Evolutionary conservation across 176 grass and related monocot genomes (phyloP).

Genomic region (Oryza punctata): DNA sequence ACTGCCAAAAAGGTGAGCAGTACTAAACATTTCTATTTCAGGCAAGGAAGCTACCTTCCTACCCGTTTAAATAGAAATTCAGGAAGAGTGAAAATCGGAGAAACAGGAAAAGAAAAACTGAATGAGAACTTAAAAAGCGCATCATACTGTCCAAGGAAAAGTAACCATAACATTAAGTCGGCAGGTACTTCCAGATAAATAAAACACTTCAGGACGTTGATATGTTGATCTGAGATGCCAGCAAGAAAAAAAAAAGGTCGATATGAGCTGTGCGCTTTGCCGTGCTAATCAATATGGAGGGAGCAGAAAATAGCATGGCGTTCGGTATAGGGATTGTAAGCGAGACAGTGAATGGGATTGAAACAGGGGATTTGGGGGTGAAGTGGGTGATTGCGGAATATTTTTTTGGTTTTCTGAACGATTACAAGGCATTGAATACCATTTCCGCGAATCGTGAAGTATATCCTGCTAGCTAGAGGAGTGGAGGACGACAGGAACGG

Average conservation of each 20-base stretch:
- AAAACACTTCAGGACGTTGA: conserved; percentile 7
- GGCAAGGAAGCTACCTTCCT: conserved; percentile 3
- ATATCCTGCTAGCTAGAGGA: not conserved
- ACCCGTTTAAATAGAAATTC: not conserved
- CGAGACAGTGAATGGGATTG: not conserved
- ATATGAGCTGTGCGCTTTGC: conserved; percentile 26
- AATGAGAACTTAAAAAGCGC: conserved; percentile 17
- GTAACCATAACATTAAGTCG: conserved; percentile 11
- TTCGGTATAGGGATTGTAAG: not conserved
- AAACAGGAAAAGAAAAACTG: not conserved
- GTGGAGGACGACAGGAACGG: not conserved
- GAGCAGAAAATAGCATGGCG: not conserved
- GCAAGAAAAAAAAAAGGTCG: conserved; percentile 19
- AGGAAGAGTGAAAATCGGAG: not conserved
- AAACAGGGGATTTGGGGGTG: not conserved
- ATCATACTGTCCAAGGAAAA: conserved; percentile 21
- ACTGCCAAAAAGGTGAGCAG: conserved; percentile 16
- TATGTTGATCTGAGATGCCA: not conserved
- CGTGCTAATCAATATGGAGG: not conserved
- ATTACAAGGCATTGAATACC: not conserved
- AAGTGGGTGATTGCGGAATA: not conserved
- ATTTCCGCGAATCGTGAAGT: not conserved
- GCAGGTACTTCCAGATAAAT: not conserved
- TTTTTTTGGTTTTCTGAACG: not conserved
- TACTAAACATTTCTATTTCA: conserved; percentile 19